Evolutionary conservation across 2,329 filamentous ascomycete genomes (phyloP).

Genomic region (Colletotrichum sp.): DNA sequence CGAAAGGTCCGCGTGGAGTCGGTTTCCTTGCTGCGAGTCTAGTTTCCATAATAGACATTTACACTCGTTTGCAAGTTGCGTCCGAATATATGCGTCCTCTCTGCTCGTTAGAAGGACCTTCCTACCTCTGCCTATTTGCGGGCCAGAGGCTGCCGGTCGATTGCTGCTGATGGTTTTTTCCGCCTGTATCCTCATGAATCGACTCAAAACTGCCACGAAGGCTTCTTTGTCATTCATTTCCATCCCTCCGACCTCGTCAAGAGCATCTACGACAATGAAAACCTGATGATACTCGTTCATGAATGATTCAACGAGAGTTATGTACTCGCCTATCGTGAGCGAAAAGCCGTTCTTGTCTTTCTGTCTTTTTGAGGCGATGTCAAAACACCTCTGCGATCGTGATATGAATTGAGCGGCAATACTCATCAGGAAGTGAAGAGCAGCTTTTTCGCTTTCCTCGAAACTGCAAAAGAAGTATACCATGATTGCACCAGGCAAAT

Average conservation of each 20-base stretch:
- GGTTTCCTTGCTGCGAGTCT: too few relatives aligned
- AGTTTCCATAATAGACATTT: too few relatives aligned
- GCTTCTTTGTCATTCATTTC: too few relatives aligned
- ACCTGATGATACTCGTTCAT: background rate
- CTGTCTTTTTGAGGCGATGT: background rate
- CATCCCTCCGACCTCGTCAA: background rate
- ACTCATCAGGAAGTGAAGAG: background rate
- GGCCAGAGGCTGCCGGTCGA: too few relatives aligned
- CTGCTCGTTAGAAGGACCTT: too few relatives aligned
- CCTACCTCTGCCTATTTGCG: too few relatives aligned
- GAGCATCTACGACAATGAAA: background rate
- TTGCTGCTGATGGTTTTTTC: too few relatives aligned
- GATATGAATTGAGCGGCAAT: background rate
- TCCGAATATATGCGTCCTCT: too few relatives aligned
- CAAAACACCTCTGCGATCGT: background rate
- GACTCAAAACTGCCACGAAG: too few relatives aligned
- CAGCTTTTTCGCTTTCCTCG: background rate
- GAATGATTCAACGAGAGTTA: background rate
- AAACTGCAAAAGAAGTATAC: background rate
- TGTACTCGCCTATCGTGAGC: rapidly evolving
- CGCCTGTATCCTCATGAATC: too few relatives aligned
- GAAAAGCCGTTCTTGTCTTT: background rate
- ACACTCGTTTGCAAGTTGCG: too few relatives aligned
- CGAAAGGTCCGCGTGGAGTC: too few relatives aligned
- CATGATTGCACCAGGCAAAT: background rate